phyloP scores from a whole-genome alignment of 768 basidiomycete genomes.

The Gloeostereum incarnatum region DNA sequence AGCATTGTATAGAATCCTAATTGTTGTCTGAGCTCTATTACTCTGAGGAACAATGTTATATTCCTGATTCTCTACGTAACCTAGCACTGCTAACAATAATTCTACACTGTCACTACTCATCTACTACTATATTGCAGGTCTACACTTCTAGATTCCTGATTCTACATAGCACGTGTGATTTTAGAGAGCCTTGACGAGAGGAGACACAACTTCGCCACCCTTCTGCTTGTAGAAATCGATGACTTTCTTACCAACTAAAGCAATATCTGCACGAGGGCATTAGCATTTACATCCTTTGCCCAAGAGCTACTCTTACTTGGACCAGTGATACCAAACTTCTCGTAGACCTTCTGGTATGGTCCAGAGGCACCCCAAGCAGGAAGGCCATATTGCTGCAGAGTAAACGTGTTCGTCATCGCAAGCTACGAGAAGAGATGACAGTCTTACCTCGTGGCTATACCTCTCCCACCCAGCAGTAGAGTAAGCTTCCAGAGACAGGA shows the following conservation, averaged over 20 bases:
- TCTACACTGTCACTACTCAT: background rate
- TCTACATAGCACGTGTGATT: conserved; percentile 15
- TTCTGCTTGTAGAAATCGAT: conserved; percentile 79
- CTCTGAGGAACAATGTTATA: too few species aligned
- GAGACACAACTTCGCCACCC: conserved; percentile 64
- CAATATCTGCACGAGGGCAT: conserved; percentile 48
- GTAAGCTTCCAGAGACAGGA: conserved; percentile 83
- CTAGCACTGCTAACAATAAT: too few species aligned
- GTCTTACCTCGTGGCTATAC: conserved; percentile 73
- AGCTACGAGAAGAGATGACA: conserved; percentile 1
- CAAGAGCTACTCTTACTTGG: conserved; percentile 36
- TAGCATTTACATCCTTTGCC: background rate
- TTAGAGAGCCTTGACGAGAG: conserved; percentile 67
- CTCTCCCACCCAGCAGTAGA: conserved; percentile 80
- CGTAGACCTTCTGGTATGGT: conserved; percentile 85
- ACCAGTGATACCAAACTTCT: conserved; percentile 82
- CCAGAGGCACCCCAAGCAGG: conserved; percentile 81
- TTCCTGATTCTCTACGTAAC: too few species aligned
- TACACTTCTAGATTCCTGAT: background rate
- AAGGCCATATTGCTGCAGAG: conserved; percentile 57
- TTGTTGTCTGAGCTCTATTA: too few species aligned
- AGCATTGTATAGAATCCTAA: too few species aligned
- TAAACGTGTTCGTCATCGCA: conserved; percentile 6
- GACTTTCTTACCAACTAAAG: conserved; percentile 76
- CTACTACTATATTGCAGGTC: background rate